A percentile compares a stretch with the other conserved stretches of the same genome.
These are phyloP conservation scores for Diaporthe australafricana DNA, from an alignment of 2,329 filamentous ascomycete genomes.

Conservation along the genomic window DNA sequence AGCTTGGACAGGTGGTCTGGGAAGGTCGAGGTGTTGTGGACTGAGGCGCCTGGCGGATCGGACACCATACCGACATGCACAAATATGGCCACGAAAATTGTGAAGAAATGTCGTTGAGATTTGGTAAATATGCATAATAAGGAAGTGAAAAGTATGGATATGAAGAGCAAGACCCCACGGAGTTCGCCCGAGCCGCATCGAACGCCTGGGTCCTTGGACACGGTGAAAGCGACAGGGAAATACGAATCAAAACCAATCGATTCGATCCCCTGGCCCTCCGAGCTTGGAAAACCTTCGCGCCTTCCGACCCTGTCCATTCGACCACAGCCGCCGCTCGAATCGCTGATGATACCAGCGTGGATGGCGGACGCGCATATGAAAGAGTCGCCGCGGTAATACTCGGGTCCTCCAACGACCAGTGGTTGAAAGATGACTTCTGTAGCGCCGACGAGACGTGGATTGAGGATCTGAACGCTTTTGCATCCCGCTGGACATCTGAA, in stretches of 20 bases:
- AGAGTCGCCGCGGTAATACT: constrained; percentile 88
- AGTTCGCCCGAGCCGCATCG: constrained; percentile 80
- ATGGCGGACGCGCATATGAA: constrained; percentile 83
- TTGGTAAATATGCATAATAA: constrained; percentile 84
- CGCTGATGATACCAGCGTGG: constrained; percentile 76
- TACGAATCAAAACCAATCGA: constrained; percentile 86
- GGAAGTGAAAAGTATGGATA: constrained; percentile 83
- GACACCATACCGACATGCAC: constrained; percentile 92
- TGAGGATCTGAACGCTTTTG: constrained; percentile 72
- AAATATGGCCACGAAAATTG: constrained; percentile 83
- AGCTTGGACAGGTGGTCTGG: constrained; percentile 81
- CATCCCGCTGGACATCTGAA: constrained; percentile 73
- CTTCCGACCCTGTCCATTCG: constrained; percentile 78
- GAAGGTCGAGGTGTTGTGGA: constrained; percentile 63
- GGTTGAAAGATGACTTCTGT: constrained; percentile 72
- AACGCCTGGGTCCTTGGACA: constrained; percentile 54
- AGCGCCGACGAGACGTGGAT: constrained; percentile 76
- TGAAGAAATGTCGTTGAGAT: constrained; percentile 82
- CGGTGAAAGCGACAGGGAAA: constrained; percentile 84
- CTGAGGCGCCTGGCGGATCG: constrained; percentile 74
- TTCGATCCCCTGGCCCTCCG: constrained; percentile 76
- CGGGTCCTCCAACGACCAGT: constrained; percentile 76
- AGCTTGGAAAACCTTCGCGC: constrained; percentile 70
- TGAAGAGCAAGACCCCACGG: constrained; percentile 85
- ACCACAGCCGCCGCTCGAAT: constrained; percentile 77